A percentile compares a stretch with the other conserved stretches of the same genome.
These are phyloP conservation scores for Dillenia turbinata DNA, from an alignment of 164 flowering plant species.

Conservation along the genomic window DNA sequence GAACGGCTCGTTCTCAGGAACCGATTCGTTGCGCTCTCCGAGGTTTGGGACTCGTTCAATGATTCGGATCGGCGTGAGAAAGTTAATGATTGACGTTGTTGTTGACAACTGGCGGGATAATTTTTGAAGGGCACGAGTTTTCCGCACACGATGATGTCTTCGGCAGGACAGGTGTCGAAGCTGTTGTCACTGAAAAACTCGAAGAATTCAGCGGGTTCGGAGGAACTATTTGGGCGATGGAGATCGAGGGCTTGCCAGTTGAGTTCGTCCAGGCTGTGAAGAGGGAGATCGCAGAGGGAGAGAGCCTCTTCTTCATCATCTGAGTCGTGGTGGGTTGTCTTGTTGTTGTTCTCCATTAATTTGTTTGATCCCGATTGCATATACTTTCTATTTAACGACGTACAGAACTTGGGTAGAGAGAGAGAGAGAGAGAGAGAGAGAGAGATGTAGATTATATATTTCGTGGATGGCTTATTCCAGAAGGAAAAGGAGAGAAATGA, in stretches of 20 bases:
- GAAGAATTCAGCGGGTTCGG: constrained; percentile 34
- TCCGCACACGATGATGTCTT: constrained; percentile 54
- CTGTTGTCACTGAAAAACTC: constrained; percentile 39
- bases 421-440: too few species aligned
- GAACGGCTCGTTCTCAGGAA: constrained; percentile 31
- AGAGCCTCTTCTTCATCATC: constrained; percentile 21
- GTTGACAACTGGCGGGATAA: neutral
- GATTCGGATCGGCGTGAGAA: constrained; percentile 35
- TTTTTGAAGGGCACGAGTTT: constrained; percentile 39
- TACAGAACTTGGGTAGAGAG: too few species aligned
- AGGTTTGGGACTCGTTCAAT: constrained; percentile 15
- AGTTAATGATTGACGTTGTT: neutral
- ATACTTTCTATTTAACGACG: too few species aligned
- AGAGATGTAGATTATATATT: too few species aligned
- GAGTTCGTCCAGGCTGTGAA: constrained; percentile 1
- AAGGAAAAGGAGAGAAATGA: too few species aligned
- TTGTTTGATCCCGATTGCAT: too few species aligned
- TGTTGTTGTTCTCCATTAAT: too few species aligned
- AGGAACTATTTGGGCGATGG: constrained; percentile 4
- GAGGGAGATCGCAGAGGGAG: constrained; percentile 29
- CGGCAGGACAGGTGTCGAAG: constrained; percentile 43
- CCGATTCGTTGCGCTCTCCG: constrained; percentile 7
- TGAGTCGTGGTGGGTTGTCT: neutral
- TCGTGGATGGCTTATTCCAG: too few species aligned
- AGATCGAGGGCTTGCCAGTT: neutral